Conservation (phyloP, 1,284 basidiomycete genomes). For the Cystobasidium slooffiae region DNA sequence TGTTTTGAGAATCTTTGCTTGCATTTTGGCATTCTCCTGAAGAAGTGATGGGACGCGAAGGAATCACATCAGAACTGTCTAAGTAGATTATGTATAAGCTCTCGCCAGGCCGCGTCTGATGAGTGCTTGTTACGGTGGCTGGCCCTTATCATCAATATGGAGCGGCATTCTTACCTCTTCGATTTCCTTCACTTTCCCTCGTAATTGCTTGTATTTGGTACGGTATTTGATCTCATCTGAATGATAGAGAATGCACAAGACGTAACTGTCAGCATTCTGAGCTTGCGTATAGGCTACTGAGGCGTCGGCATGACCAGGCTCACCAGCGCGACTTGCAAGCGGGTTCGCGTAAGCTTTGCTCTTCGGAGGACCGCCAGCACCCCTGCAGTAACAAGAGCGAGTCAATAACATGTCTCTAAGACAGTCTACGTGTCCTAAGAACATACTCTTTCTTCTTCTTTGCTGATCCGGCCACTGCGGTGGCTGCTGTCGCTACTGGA, state of each 20-base stretch:
- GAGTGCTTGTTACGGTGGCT: conserved; percentile 35
- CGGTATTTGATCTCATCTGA: conserved; percentile 85
- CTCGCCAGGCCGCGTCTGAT: neutral
- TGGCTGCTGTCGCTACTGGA: neutral
- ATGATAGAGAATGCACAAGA: neutral
- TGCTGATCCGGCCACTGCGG: conserved; percentile 1
- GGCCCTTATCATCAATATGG: neutral
- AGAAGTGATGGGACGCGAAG: neutral
- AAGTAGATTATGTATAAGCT: neutral
- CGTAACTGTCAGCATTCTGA: neutral
- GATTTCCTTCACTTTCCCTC: conserved; percentile 84
- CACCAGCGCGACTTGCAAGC: conserved; percentile 32
- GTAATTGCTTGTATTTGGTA: conserved; percentile 85
- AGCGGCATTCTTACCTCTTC: conserved; percentile 66
- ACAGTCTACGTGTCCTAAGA: neutral
- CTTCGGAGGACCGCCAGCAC: conserved; percentile 27
- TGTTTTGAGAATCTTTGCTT: conserved; percentile 76
- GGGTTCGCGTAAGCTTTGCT: conserved; percentile 35
- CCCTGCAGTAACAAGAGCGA: conserved; percentile 4
- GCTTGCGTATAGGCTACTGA: neutral
- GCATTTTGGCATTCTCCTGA: conserved; percentile 58
- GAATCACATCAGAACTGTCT: neutral
- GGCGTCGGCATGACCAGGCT: neutral
- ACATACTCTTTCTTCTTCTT: conserved; percentile 31
- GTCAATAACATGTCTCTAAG: neutral